Conservation (phyloP, 176 grass and related monocot species). For the Rhynchospora pubera region DNA sequence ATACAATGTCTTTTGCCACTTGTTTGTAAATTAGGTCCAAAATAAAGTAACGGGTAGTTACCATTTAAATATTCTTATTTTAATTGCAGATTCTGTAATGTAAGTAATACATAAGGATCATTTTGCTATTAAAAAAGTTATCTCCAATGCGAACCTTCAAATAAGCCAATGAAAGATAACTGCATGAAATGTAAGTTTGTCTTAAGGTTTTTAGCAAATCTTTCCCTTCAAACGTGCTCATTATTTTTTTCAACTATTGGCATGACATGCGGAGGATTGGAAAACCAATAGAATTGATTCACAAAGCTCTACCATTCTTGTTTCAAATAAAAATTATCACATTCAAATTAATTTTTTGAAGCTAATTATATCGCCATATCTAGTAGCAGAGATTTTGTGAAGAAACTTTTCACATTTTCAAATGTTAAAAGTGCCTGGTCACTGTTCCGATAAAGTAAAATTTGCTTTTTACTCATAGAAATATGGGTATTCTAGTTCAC, state of each 20-base stretch:
- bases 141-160: background rate
- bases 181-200: background rate
- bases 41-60: background rate
- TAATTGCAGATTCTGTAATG: background rate
- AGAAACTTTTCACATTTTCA: background rate
- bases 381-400: background rate
- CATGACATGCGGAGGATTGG: background rate
- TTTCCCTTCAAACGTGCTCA: constrained; percentile 7
- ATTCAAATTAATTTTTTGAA: background rate
- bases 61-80: background rate
- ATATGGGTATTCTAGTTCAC: background rate
- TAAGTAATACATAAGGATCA: background rate
- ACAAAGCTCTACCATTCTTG: background rate
- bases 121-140: background rate
- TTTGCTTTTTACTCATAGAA: background rate
- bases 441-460: background rate
- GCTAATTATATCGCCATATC: background rate
- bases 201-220: background rate
- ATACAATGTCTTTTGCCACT: background rate
- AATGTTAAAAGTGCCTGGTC: background rate
- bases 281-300: background rate
- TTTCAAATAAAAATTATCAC: background rate
- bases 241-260: background rate
- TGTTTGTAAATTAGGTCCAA: background rate
- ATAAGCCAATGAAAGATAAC: constrained; percentile 1